Percentiles rank a stretch among this genome's conserved stretches.
Evolutionary conservation across 2,329 filamentous ascomycete genomes (phyloP).

Genomic region (Septoria petroselini): DNA sequence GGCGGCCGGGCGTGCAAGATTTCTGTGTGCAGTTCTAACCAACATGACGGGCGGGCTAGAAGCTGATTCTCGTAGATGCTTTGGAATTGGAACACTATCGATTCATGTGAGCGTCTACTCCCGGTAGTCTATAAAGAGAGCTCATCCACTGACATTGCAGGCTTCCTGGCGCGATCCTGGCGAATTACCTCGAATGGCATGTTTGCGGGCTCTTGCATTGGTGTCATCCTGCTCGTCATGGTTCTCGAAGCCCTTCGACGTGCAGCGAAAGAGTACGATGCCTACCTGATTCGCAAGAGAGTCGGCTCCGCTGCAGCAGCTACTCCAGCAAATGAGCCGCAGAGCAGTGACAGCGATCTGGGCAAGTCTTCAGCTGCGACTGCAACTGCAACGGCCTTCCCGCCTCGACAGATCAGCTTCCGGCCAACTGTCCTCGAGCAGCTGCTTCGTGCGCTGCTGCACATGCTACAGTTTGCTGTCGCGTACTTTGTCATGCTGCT

Average conservation of each 20-base stretch:
- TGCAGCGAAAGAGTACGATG: conserved; percentile 68
- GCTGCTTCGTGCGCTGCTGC: conserved; percentile 61
- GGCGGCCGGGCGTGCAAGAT: conserved; percentile 38
- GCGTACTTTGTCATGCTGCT: conserved; percentile 74
- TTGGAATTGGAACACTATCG: conserved; percentile 74
- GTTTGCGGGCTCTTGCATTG: conserved; percentile 79
- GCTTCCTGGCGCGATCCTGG: conserved; percentile 68
- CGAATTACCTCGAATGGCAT: conserved; percentile 65
- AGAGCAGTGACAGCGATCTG: conserved; percentile 8
- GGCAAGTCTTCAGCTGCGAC: background rate
- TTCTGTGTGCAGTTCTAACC: conserved; percentile 34
- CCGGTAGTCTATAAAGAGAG: background rate
- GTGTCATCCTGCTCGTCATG: conserved; percentile 70
- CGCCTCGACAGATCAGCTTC: conserved; percentile 22
- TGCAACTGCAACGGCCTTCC: background rate
- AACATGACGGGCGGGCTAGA: too few species aligned
- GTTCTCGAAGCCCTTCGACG: conserved; percentile 70
- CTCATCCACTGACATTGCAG: conserved; percentile 1
- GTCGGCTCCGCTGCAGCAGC: background rate
- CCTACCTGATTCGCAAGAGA: conserved; percentile 29
- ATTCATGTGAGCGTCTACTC: conserved; percentile 52
- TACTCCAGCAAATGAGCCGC: background rate
- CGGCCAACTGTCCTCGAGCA: conserved; percentile 65
- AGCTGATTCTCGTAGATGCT: conserved; percentile 59
- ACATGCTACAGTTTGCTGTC: conserved; percentile 68